Evolutionary conservation across 2,329 filamentous ascomycete species (phyloP).

Genomic region (Talaromyces rugulosus): DNA sequence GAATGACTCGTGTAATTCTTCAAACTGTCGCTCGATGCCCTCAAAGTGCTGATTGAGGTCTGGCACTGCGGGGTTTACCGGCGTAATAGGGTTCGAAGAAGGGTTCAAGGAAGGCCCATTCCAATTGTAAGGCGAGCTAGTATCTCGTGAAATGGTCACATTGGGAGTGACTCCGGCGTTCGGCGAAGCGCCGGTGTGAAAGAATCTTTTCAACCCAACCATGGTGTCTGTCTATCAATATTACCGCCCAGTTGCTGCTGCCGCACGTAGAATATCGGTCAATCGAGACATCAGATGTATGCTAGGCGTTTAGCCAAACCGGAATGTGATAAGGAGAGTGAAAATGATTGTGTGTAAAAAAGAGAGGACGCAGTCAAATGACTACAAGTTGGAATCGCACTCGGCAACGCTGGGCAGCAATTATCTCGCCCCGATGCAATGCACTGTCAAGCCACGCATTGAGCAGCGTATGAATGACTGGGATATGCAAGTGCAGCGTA

Average conservation of each 20-base stretch:
- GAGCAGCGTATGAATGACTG: not conserved
- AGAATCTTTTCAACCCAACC: conserved; percentile 33
- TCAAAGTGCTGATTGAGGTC: conserved; percentile 30
- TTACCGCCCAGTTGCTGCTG: not conserved
- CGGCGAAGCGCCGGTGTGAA: conserved; percentile 10
- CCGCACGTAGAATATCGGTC: not conserved
- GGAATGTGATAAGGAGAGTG: not conserved
- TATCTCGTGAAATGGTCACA: not conserved
- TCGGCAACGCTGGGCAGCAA: not conserved
- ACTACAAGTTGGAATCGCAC: not conserved
- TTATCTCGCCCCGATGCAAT: not conserved
- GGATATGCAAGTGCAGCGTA: not conserved
- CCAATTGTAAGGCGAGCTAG: not conserved
- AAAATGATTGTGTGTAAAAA: not conserved
- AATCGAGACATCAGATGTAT: not conserved
- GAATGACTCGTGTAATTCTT: conserved; percentile 34
- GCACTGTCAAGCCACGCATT: not conserved
- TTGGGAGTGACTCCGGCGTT: not conserved
- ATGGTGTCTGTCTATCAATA: conserved; percentile 18
- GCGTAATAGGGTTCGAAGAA: not conserved
- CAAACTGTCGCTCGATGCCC: conserved; percentile 37
- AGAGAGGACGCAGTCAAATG: not conserved
- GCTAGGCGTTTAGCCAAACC: not conserved
- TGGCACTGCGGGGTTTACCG: conserved; percentile 4
- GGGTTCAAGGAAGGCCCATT: not conserved